These are phyloP conservation scores for Phoma sp. DNA, from an alignment of 2,329 filamentous ascomycete species.

Conservation along the genomic window DNA sequence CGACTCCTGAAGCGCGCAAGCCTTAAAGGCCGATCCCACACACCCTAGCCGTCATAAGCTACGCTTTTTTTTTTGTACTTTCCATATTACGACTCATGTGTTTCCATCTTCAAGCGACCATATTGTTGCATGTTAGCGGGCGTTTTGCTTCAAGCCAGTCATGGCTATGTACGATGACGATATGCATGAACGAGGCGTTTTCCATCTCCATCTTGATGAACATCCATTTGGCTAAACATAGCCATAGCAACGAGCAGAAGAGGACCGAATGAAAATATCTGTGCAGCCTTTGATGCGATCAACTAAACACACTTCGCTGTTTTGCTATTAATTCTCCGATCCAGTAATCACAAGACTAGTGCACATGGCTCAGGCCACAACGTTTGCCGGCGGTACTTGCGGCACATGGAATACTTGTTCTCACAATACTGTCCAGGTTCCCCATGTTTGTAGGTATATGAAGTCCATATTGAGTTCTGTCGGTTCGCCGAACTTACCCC, in stretches of 20 bases:
- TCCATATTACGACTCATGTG: slow-evolving; percentile 6
- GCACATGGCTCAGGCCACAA: neutral
- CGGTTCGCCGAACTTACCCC: neutral
- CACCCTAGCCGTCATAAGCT: slow-evolving; percentile 7
- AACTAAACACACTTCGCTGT: slow-evolving; percentile 5
- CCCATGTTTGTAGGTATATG: neutral
- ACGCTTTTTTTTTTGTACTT: neutral
- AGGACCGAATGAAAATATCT: neutral
- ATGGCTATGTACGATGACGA: slow-evolving; percentile 29
- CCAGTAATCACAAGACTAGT: slow-evolving; percentile 1
- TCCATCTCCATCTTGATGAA: slow-evolving; percentile 4
- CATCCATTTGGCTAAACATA: neutral
- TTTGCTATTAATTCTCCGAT: slow-evolving; percentile 8
- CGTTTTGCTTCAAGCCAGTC: slow-evolving; percentile 23
- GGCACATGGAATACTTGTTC: neutral
- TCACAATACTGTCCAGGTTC: neutral
- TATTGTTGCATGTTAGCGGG: slow-evolving; percentile 36
- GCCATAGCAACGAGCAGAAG: slow-evolving; percentile 4
- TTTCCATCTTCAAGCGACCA: slow-evolving; percentile 7
- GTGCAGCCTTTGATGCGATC: neutral
- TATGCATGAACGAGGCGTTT: slow-evolving; percentile 39
- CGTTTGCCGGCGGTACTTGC: neutral
- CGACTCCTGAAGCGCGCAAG: slow-evolving; percentile 49
- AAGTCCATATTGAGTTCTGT: neutral
- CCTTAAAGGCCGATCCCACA: slow-evolving; percentile 33